Evolutionary conservation across 169 alveolate species (phyloP).

Genomic region (Plasmodium gonderi): DNA sequence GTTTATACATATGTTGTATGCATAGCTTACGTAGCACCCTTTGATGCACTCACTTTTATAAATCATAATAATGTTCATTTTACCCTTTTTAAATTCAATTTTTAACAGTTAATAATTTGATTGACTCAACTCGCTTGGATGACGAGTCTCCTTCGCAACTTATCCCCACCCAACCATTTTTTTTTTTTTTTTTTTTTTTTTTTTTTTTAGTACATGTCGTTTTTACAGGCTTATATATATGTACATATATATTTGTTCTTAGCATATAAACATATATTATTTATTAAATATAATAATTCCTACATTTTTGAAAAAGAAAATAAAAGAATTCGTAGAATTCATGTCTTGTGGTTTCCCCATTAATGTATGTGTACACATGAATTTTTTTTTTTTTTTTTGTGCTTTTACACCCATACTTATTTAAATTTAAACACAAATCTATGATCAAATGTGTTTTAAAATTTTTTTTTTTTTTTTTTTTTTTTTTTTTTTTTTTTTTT

Average conservation of each 20-base stretch:
- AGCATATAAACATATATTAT: neutral
- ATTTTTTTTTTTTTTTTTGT: neutral
- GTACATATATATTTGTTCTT: neutral
- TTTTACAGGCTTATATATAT: neutral
- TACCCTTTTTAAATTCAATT: neutral
- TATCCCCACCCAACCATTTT: too few species aligned
- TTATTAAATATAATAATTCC: neutral
- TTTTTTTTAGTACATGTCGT: neutral
- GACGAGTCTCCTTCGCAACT: too few species aligned
- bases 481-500: neutral
- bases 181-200: neutral
- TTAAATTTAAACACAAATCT: neutral
- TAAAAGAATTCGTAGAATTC: neutral
- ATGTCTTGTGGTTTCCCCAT: too few species aligned
- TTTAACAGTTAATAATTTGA: neutral
- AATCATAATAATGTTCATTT: neutral
- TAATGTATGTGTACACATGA: neutral
- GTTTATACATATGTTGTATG: too few species aligned
- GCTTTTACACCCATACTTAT: neutral
- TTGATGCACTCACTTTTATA: too few species aligned
- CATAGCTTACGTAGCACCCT: too few species aligned
- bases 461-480: neutral
- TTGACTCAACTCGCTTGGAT: neutral
- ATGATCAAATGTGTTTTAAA: too few species aligned
- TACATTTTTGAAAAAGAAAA: neutral